Evolutionary conservation across 257 asterid species (phyloP).

Genomic region (Petrea volubilis): DNA sequence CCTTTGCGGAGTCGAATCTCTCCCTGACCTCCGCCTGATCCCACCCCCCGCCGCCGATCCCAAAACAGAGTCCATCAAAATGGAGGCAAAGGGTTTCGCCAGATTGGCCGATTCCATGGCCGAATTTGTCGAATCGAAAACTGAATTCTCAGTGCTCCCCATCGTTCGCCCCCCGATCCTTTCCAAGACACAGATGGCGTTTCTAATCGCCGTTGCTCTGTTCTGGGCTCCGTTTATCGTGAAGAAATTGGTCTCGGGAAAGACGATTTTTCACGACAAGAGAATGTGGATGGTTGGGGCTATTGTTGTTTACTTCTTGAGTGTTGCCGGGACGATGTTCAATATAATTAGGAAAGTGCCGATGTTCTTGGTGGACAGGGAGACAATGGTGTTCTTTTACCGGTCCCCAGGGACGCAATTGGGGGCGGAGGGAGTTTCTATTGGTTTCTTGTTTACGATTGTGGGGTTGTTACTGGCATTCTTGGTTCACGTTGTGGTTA

Average conservation of each 20-base stretch:
- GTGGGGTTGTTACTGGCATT: conserved; percentile 73
- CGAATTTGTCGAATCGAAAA: conserved; percentile 41
- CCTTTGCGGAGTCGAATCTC: conserved; percentile 47
- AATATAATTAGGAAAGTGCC: conserved; percentile 79
- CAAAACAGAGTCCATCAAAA: conserved; percentile 42
- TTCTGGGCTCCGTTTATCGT: conserved; percentile 49
- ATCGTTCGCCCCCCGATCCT: conserved; percentile 56
- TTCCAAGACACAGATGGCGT: conserved; percentile 39
- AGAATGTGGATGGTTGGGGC: conserved; percentile 63
- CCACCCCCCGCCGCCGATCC: conserved; percentile 53
- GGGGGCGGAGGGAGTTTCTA: conserved; percentile 70
- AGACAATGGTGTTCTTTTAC: conserved; percentile 56
- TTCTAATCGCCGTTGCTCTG: conserved; percentile 25
- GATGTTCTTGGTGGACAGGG: conserved; percentile 54
- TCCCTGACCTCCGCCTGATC: conserved; percentile 68
- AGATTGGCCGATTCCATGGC: conserved; percentile 59
- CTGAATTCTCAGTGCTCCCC: conserved; percentile 43
- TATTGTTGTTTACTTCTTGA: conserved; percentile 66
- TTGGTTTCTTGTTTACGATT: conserved; percentile 65
- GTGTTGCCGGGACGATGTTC: conserved; percentile 79
- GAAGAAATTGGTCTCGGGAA: conserved; percentile 48
- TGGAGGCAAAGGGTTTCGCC: conserved; percentile 50
- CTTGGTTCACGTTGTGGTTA: conserved; percentile 45
- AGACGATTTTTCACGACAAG: conserved; percentile 58
- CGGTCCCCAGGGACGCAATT: conserved; percentile 69